Base-by-base conservation (phyloP, 768 basidiomycete genomes). In the Tricholoma saponaceum region DNA sequence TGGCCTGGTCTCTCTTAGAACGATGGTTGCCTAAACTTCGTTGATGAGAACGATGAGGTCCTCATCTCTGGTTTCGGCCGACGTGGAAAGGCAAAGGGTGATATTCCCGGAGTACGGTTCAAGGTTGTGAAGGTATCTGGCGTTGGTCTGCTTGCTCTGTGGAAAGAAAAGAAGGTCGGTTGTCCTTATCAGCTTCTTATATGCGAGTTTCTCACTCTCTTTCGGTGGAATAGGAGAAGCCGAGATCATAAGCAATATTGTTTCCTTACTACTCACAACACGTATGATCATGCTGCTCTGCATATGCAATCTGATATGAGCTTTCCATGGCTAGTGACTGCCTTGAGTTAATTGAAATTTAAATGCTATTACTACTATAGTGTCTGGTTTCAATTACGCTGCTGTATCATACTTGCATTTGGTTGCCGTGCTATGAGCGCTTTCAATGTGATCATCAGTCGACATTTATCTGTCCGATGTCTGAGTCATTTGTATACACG, bases 1-100 rank as follows among this genome's bases (percentile, higher is more conserved):
- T 20, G 26, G 16, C 25, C 58, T 49, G 60, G 54, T 39, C 18
- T 37, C 47, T 30, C 8, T 13, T 18, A 93, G 92, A 95, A 94
- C 73, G 94, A 97, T 70, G 94, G 94, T 81, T 96, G 94, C 82
- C 77, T 97, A 63, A 97, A 95, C 85, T 95, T 94, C 73, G 93
- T 98, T 67, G 97, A 98, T 69, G 96, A 98, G 84, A 97, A 98
- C 81, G 95, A 98, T 76, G 95, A 98, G 78, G 97, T 99, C 65
- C 89, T 97, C 65, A 98, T 98, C 75, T 98, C 96, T 63, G 96
- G 97, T 78, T 99, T 99, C 85, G 97, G 97, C 87, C 94, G 97
- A 73, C 87, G 95, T 67, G 97, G 97, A 65, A 98, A 98, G 81
- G 96, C 96, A 62, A 99, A 98, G 85, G 97, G 92, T 88, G 96